Percentiles rank a stretch among this genome's conserved stretches.
Conservation (phyloP, 2,329 filamentous ascomycete species). For the Colletotrichum gigasporum region DNA sequence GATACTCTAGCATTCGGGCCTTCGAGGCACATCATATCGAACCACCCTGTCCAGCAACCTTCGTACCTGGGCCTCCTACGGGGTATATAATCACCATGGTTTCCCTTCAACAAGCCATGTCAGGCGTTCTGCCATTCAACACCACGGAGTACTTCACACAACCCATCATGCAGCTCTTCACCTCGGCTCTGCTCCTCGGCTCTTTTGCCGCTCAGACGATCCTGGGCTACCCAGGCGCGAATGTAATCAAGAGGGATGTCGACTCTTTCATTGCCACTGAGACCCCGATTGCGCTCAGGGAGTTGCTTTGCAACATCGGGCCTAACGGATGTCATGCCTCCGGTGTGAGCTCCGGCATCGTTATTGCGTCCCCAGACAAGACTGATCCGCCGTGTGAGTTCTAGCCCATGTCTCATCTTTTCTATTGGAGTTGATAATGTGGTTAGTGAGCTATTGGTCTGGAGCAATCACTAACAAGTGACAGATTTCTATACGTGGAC, state of each 20-base stretch:
- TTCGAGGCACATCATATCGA: slow-evolving; percentile 22
- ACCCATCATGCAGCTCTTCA: slow-evolving; percentile 60
- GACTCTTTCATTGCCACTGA: slow-evolving; percentile 63
- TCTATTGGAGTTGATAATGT: too few relatives aligned
- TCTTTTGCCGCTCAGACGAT: slow-evolving; percentile 60
- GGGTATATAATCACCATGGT: slow-evolving; percentile 29
- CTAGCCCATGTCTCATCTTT: too few relatives aligned
- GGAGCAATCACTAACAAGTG: slow-evolving; percentile 25
- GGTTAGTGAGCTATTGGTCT: too few relatives aligned
- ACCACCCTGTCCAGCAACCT: not conserved
- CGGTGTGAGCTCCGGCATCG: slow-evolving; percentile 59
- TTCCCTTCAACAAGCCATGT: slow-evolving; percentile 22
- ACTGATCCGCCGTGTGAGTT: slow-evolving; percentile 65
- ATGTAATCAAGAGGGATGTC: slow-evolving; percentile 56
- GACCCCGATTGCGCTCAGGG: slow-evolving; percentile 58
- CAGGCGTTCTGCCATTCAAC: slow-evolving; percentile 23
- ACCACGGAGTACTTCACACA: slow-evolving; percentile 35
- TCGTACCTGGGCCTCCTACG: not conserved
- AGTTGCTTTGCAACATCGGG: slow-evolving; percentile 69
- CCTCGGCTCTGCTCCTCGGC: slow-evolving; percentile 60
- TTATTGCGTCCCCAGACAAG: slow-evolving; percentile 66
- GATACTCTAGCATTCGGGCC: slow-evolving; percentile 29
- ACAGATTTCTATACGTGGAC: slow-evolving; percentile 84
- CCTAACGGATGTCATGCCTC: slow-evolving; percentile 58
- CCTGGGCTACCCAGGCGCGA: slow-evolving; percentile 55